phyloP scores from a whole-genome alignment of 805 yeast species.

The Zygoascus bituminiphila region DNA sequence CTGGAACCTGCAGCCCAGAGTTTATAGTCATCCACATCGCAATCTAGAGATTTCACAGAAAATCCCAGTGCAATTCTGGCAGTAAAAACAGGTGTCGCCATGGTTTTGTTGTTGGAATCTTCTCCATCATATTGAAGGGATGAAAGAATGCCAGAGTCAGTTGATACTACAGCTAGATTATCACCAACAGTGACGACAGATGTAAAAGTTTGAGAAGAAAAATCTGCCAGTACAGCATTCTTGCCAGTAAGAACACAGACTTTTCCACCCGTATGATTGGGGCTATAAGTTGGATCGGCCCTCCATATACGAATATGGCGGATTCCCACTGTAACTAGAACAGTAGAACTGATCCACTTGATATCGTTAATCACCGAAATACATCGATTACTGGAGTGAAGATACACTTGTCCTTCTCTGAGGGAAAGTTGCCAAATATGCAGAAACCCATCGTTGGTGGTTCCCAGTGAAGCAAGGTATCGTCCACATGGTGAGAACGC shows the following conservation, averaged over 20 bases:
- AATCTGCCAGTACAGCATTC: constrained; percentile 44
- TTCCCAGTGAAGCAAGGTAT: constrained; percentile 52
- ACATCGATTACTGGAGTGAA: constrained; percentile 52
- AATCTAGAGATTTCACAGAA: constrained; percentile 16
- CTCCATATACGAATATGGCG: constrained; percentile 59
- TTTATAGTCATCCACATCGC: constrained; percentile 14
- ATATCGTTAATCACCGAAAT: constrained; percentile 49
- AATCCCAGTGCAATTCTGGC: constrained; percentile 14
- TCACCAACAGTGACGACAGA: constrained; percentile 37
- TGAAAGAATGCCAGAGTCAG: constrained; percentile 24
- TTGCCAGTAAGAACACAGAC: constrained; percentile 43
- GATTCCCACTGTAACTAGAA: constrained; percentile 49
- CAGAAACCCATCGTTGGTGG: constrained; percentile 60
- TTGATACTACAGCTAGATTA: constrained; percentile 21
- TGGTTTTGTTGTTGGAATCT: constrained; percentile 8
- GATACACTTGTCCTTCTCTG: constrained; percentile 25
- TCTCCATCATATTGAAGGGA: not conserved
- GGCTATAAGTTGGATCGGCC: constrained; percentile 17
- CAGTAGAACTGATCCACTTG: constrained; percentile 44
- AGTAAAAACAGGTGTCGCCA: constrained; percentile 11
- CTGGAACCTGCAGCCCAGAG: not conserved
- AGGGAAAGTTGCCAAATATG: constrained; percentile 46
- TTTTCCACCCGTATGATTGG: constrained; percentile 14
- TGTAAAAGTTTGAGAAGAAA: constrained; percentile 26
- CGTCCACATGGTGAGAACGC: constrained; percentile 52